A percentile compares a stretch with the other conserved stretches of the same genome.
These are phyloP conservation scores for Melastoma candidum DNA, from an alignment of 441 rosid genomes.

Conservation along the genomic window DNA sequence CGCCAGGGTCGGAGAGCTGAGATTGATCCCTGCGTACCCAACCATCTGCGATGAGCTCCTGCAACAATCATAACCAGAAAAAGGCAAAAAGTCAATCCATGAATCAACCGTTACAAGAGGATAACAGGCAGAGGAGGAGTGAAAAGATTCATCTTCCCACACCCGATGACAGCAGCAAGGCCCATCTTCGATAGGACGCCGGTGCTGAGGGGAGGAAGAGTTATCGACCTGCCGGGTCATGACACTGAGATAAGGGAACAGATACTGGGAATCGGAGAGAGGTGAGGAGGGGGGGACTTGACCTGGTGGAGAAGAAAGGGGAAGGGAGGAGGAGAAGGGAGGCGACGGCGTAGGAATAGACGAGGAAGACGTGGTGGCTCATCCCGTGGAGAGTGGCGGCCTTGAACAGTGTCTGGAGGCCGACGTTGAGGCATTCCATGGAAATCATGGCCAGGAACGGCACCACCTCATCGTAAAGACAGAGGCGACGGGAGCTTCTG, in stretches of 20 bases:
- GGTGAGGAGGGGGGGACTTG: not conserved
- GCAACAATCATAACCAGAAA: not conserved
- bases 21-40: conserved; percentile 18
- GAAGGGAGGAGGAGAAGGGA: conserved; percentile 13
- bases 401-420: conserved; percentile 8
- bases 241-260: not conserved
- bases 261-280: not conserved
- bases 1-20: conserved; percentile 21
- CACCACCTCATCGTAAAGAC: conserved; percentile 12
- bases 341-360: conserved; percentile 11
- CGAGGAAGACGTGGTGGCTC: conserved; percentile 4
- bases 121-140: no score
- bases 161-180: conserved; percentile 61
- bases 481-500: no score
- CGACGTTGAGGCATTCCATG: conserved; percentile 7
- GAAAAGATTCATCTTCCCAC: not conserved
- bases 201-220: conserved; percentile 45
- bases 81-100: not conserved
- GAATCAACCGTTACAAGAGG: not conserved
- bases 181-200: conserved; percentile 40
- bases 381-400: conserved; percentile 8
- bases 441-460: conserved; percentile 33
- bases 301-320: conserved; percentile 13
- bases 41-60: conserved; percentile 17
- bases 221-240: conserved; percentile 34